Conservation (phyloP, 192 early-diverging fungal species). For the Rhizoclosmatium globosum region DNA sequence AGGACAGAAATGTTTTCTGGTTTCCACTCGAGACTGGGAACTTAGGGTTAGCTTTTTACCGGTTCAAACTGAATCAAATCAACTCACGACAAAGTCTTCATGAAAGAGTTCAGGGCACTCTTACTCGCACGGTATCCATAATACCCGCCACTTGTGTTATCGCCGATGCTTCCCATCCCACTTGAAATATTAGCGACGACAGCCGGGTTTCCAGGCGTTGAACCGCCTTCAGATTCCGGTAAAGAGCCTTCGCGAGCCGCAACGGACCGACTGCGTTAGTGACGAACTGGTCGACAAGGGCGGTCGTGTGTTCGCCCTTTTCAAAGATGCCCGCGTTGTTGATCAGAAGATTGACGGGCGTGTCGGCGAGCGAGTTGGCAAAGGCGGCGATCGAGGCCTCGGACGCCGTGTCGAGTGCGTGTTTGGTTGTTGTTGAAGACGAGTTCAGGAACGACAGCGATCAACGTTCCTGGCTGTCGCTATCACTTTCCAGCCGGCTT, state of each 20-base stretch:
- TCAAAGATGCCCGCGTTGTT: constrained; percentile 26
- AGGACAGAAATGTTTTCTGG: constrained; percentile 7
- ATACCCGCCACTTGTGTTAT: constrained; percentile 35
- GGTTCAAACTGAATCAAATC: neutral
- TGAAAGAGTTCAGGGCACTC: constrained; percentile 38
- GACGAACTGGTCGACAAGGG: neutral
- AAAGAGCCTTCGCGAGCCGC: constrained; percentile 30
- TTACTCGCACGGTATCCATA: constrained; percentile 42
- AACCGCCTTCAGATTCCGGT: constrained; percentile 33
- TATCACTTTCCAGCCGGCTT: constrained; percentile 13
- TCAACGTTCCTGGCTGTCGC: constrained; percentile 10
- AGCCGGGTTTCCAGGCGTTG: neutral
- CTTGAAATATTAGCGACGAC: constrained; percentile 30
- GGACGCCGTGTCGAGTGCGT: constrained; percentile 17
- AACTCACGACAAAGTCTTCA: constrained; percentile 31
- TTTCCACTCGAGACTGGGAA: constrained; percentile 30
- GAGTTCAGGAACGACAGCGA: neutral
- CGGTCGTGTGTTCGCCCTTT: neutral
- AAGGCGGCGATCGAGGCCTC: constrained; percentile 21
- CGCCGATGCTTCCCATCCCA: constrained; percentile 38
- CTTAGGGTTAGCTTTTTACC: no score
- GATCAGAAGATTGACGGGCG: constrained; percentile 26
- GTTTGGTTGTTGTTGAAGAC: neutral
- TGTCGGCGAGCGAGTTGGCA: neutral
- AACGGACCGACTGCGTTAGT: constrained; percentile 45